Evolutionary conservation across 2,329 filamentous ascomycete species (phyloP).

Genomic region (Ambrosiella cleistominuta): DNA sequence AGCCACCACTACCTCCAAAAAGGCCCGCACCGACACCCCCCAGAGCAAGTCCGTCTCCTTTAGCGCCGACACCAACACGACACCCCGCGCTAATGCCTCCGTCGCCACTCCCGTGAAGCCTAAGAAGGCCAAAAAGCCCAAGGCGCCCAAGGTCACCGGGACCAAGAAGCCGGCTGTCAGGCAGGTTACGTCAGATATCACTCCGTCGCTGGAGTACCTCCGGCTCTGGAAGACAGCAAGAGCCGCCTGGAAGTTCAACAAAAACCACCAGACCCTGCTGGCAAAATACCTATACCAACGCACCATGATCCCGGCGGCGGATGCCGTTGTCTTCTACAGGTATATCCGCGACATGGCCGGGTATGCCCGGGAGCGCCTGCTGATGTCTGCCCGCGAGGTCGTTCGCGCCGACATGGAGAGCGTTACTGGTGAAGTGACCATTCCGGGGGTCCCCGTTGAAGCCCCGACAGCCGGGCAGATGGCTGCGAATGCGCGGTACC

Average conservation of each 20-base stretch:
- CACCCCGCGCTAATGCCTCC: constrained; percentile 15
- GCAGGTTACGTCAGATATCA: constrained; percentile 29
- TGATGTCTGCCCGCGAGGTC: constrained; percentile 45
- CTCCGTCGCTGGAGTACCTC: constrained; percentile 59
- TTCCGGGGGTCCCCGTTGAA: not conserved
- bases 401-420: constrained; percentile 38
- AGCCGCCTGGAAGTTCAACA: constrained; percentile 84
- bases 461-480: constrained; percentile 13
- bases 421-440: constrained; percentile 26
- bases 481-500: constrained; percentile 28
- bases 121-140: constrained; percentile 20
- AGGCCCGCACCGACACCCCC: constrained; percentile 14
- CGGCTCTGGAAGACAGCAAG: constrained; percentile 54
- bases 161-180: constrained; percentile 20
- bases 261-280: constrained; percentile 71
- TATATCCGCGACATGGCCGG: constrained; percentile 73
- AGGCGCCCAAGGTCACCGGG: constrained; percentile 21
- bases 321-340: constrained; percentile 51
- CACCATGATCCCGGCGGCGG: constrained; percentile 49
- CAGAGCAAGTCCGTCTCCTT: constrained; percentile 33
- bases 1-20: constrained; percentile 9
- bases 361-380: constrained; percentile 49
- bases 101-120: constrained; percentile 15
- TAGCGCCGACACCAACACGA: constrained; percentile 24
- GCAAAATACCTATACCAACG: constrained; percentile 67